A percentile compares a stretch with the other conserved stretches of the same genome.
phyloP scores from a whole-genome alignment of 2,329 filamentous ascomycete species.

The Aspergillus fructus region DNA sequence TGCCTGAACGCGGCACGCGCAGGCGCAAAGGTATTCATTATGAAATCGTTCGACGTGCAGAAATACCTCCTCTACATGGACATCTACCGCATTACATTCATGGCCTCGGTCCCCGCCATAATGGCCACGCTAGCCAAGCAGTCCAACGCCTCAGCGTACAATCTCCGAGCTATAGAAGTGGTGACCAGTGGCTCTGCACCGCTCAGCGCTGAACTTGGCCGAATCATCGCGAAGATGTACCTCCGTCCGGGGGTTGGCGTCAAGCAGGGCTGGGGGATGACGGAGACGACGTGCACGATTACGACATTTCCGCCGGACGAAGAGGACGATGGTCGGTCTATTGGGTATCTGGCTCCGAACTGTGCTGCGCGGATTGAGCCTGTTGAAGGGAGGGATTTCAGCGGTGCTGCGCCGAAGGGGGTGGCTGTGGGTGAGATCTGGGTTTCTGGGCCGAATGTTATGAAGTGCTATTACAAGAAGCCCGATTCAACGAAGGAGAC shows the following conservation, averaged over 20 bases:
- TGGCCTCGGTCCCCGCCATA: background rate
- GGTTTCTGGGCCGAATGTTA: conserved; percentile 11
- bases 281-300: conserved; percentile 9
- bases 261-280: conserved; percentile 10
- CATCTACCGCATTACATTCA: conserved; percentile 5
- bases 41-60: background rate
- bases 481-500: conserved; percentile 1
- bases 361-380: conserved; percentile 1
- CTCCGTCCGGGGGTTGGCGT: conserved; percentile 2
- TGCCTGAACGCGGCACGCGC: too few relatives aligned
- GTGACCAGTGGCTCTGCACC: conserved; percentile 8
- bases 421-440: conserved; percentile 4
- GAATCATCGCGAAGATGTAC: background rate
- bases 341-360: conserved; percentile 10
- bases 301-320: conserved; percentile 5
- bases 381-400: conserved; percentile 2
- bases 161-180: background rate
- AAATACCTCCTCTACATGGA: conserved; percentile 7
- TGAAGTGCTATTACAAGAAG: conserved; percentile 8
- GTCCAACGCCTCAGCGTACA: background rate
- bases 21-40: background rate
- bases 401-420: background rate
- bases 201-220: conserved; percentile 3
- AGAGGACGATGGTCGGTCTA: conserved; percentile 3
- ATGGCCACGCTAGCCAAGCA: background rate